Percentiles rank a stretch among this genome's conserved stretches.
phyloP scores from a whole-genome alignment of 208 protist species.

The Leishmania guyanensis region DNA sequence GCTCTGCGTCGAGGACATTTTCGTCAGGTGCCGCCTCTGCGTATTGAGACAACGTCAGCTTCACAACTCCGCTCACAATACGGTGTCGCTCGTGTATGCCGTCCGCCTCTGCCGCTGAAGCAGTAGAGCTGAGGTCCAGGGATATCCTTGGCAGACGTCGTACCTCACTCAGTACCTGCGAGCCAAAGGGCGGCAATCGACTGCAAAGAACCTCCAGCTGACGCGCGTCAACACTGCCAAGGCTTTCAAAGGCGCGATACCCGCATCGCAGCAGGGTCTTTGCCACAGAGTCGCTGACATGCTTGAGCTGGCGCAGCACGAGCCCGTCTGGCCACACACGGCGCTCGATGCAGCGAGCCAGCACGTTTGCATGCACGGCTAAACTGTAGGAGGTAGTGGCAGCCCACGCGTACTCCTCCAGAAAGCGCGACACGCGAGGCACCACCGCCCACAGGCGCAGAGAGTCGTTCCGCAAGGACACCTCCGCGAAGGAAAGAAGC shows the following conservation, averaged over 20 bases:
- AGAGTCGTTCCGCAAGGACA: constrained; percentile 81
- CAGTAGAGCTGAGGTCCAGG: neutral
- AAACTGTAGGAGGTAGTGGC: constrained; percentile 42
- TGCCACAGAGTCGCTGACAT: constrained; percentile 60
- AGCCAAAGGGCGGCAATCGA: constrained; percentile 76
- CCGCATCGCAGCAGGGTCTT: constrained; percentile 50
- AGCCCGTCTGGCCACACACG: constrained; percentile 74
- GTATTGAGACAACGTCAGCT: neutral
- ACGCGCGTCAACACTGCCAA: constrained; percentile 44
- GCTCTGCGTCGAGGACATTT: neutral
- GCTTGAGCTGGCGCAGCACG: constrained; percentile 71
- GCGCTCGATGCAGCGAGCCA: constrained; percentile 76
- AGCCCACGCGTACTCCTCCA: constrained; percentile 62
- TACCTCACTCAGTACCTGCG: constrained; percentile 43
- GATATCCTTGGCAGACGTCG: constrained; percentile 28
- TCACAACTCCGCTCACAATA: neutral
- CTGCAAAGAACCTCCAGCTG: constrained; percentile 72
- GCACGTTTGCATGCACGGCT: constrained; percentile 42
- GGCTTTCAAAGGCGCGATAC: constrained; percentile 42
- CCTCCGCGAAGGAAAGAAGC: constrained; percentile 56
- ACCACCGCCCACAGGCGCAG: constrained; percentile 66
- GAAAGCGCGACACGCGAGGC: constrained; percentile 68
- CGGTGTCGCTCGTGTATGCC: neutral
- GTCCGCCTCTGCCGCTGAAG: neutral
- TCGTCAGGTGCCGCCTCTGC: neutral